These are phyloP conservation scores for Fraxinus pennsylvanica DNA, from an alignment of 257 asterid species.

Conservation along the genomic window DNA sequence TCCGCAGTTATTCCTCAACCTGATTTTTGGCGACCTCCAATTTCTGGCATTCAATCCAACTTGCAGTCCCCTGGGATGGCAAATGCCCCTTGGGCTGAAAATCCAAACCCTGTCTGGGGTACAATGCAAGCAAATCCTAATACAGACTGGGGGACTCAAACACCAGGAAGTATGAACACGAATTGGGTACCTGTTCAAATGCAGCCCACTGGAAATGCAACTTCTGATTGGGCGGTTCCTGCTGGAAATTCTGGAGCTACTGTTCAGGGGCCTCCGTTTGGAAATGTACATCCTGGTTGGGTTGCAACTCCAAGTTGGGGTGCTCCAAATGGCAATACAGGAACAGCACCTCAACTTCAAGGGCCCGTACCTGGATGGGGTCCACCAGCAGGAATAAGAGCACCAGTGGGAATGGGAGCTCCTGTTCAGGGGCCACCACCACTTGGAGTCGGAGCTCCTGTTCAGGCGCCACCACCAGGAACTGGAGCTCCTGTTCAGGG, in stretches of 20 bases:
- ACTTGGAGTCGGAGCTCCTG: constrained; percentile 39
- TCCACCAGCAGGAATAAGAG: constrained; percentile 12
- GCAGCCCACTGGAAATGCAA: constrained; percentile 49
- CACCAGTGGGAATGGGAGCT: constrained; percentile 1
- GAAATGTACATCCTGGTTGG: constrained; percentile 56
- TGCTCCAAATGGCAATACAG: constrained; percentile 21
- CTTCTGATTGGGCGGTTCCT: constrained; percentile 39
- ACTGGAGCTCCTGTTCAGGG: constrained; percentile 50
- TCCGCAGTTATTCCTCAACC: constrained; percentile 48
- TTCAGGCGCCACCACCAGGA: constrained; percentile 54
- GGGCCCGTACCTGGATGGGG: constrained; percentile 37
- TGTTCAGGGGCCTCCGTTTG: constrained; percentile 41
- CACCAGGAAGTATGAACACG: constrained; percentile 45
- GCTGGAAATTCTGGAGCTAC: constrained; percentile 15
- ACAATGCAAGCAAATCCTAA: constrained; percentile 51
- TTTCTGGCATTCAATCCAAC: constrained; percentile 57
- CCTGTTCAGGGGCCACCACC: constrained; percentile 5
- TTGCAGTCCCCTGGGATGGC: constrained; percentile 51
- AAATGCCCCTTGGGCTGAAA: constrained; percentile 51
- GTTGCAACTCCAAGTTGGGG: constrained; percentile 45
- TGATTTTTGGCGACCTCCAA: constrained; percentile 61
- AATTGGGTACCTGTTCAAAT: constrained; percentile 57
- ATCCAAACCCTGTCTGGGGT: too few species aligned
- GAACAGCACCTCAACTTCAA: constrained; percentile 39
- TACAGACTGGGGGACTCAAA: constrained; percentile 70